Evolutionary conservation across 805 yeast species (phyloP), one percentile per base, ranked within the genome.

Genomic region (Tetrapisispora arboricola): DNA sequence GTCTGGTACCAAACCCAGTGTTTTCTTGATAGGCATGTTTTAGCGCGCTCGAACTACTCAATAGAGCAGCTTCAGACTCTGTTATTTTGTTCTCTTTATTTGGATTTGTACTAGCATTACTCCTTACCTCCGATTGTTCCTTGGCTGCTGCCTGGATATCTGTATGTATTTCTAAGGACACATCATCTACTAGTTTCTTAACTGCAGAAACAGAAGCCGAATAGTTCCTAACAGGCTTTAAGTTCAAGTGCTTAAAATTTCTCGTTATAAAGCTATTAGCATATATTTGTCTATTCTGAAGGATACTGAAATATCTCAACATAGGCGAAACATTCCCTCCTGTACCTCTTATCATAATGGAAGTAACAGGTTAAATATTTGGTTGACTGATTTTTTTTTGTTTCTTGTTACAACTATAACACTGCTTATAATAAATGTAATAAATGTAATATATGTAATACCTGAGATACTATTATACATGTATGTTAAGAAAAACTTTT

Each of bases 1-100:
- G 98, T 52, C 96, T 75, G 9, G 82, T 70, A 39, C 92, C 94
- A 52, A 67, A 65, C 12, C 64, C 57, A 4, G 66, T 64, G 39
- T 66, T 64, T 29, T 58, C 60, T 38, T 58, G 54, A 47, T 66
- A 67, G 1, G 71, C 70, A 48, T 60, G 63, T 18, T 57, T 63
- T 25, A 65, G 46, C 24, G 65, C 64, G 8, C 54, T 50, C 2
- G 60, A 49, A 34, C 55, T 60, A 15, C 64, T 48, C 21, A 44
- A 43, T 16, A 48, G 43, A 32, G 48, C 58, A 9, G 47, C 51
- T 17, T 34, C 37, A 3, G 37, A 34, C n/a, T 34, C 37, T 16
- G 28, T 6, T 10, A 28, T 25, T 16, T 24, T 34, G 11, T 25
- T 24, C 8, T 34, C 37, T 3, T 48, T 39, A 7, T 45, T 40